A percentile compares a stretch with the other conserved stretches of the same genome.
Conservation (phyloP, 2,329 filamentous ascomycete species). For the Rachicladosporium sp. region DNA sequence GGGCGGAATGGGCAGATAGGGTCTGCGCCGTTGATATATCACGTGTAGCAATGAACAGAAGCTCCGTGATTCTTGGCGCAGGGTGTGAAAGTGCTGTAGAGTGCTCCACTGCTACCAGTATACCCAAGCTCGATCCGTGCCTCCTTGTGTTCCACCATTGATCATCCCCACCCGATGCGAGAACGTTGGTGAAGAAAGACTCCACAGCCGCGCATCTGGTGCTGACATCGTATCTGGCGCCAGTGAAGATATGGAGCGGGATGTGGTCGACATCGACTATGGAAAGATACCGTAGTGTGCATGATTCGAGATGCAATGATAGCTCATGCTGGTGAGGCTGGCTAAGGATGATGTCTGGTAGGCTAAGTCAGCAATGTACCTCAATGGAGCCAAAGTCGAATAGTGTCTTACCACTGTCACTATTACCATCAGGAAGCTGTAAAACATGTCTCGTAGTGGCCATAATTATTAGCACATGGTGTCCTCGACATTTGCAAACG, state of each 20-base stretch:
- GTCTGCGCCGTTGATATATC: too few species aligned
- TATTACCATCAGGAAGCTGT: not conserved
- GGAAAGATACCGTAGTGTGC: constrained; percentile 23
- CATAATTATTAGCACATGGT: too few species aligned
- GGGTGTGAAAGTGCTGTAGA: not conserved
- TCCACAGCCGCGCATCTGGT: constrained; percentile 11
- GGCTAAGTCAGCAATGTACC: not conserved
- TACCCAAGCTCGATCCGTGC: constrained; percentile 28
- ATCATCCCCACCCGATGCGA: constrained; percentile 1
- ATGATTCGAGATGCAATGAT: not conserved
- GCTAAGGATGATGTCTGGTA: constrained; percentile 1
- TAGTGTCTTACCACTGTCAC: not conserved
- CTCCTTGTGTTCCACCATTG: constrained; percentile 27
- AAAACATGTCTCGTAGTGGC: constrained; percentile 1
- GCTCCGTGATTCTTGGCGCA: constrained; percentile 25
- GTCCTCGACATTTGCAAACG: too few species aligned
- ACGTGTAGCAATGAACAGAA: constrained; percentile 31
- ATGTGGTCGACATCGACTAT: constrained; percentile 28
- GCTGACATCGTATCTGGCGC: constrained; percentile 27
- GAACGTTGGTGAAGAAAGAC: too few species aligned
- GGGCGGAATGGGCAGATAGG: too few species aligned
- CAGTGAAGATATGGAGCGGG: constrained; percentile 28
- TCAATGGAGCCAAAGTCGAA: too few species aligned
- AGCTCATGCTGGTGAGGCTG: too few species aligned
- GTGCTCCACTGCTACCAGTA: constrained; percentile 23